Evolutionary conservation across 2,329 filamentous ascomycete genomes (phyloP).

Genomic region (Fusarium newnesense): DNA sequence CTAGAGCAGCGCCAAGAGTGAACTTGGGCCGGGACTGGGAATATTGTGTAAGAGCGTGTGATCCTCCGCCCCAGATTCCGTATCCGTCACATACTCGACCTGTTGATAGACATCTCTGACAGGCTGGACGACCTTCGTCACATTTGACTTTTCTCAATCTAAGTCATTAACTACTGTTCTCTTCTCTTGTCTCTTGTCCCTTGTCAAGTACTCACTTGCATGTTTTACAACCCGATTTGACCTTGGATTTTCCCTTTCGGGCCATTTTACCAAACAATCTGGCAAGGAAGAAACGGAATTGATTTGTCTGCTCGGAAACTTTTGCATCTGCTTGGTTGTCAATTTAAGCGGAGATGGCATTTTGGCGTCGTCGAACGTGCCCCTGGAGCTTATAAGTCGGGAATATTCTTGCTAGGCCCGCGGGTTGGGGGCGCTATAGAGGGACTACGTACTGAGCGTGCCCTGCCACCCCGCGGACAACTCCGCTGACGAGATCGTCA

Average conservation of each 20-base stretch:
- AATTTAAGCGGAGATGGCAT: neutral
- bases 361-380: neutral
- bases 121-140: constrained; percentile 31
- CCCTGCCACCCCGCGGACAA: constrained; percentile 13
- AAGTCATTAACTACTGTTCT: neutral
- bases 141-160: constrained; percentile 37
- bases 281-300: neutral
- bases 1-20: neutral
- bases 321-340: constrained; percentile 27
- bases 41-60: neutral
- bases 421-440: neutral
- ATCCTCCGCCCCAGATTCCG: constrained; percentile 36
- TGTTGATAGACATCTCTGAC: constrained; percentile 30
- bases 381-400: constrained; percentile 19
- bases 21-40: neutral
- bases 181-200: neutral
- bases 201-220: constrained; percentile 31
- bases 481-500: constrained; percentile 7
- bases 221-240: constrained; percentile 35
- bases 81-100: constrained; percentile 35
- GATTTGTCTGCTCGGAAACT: constrained; percentile 39
- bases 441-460: neutral
- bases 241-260: constrained; percentile 29
- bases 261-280: neutral
- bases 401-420: neutral